phyloP scores from a whole-genome alignment of 208 protist species.

The Crithidia thermophila region DNA sequence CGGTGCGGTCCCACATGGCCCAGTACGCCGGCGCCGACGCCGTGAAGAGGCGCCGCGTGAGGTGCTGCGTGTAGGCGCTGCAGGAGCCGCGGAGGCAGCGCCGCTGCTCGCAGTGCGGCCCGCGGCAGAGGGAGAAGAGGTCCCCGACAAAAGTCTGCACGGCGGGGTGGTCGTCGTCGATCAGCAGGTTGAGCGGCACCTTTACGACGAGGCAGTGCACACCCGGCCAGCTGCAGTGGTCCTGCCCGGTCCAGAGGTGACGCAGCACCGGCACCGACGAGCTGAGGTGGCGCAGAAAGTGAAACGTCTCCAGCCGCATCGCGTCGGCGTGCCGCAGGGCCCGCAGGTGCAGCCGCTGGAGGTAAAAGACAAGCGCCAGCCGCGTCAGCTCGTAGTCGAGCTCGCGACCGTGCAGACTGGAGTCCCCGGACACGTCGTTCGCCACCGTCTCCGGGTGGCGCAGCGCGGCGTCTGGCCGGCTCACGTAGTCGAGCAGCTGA shows the following conservation, averaged over 20 bases:
- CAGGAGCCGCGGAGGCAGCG: conserved; percentile 22
- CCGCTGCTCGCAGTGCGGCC: conserved; percentile 13
- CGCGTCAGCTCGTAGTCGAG: conserved; percentile 24
- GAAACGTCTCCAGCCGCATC: conserved; percentile 65
- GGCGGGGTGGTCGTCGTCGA: conserved; percentile 43
- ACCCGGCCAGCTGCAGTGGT: conserved; percentile 55
- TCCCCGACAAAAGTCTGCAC: conserved; percentile 31
- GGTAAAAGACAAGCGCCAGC: conserved; percentile 30
- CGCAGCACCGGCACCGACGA: conserved; percentile 40
- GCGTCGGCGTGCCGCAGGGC: conserved; percentile 59
- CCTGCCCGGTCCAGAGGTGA: conserved; percentile 47
- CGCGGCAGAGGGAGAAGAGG: conserved; percentile 14
- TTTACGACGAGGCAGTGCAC: conserved; percentile 40
- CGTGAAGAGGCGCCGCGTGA: conserved; percentile 30
- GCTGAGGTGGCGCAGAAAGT: conserved; percentile 48
- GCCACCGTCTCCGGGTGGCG: conserved; percentile 10
- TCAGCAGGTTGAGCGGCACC: conserved; percentile 41
- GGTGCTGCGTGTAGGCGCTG: conserved; percentile 18
- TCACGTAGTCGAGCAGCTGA: conserved; percentile 26
- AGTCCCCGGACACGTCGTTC: conserved; percentile 2
- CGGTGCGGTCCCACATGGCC: conserved; percentile 31
- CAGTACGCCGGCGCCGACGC: conserved; percentile 26
- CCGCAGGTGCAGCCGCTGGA: conserved; percentile 46
- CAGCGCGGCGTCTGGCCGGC: conserved; percentile 13
- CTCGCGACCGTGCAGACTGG: conserved; percentile 8